These are phyloP conservation scores for Malus sieversii DNA, from an alignment of 306 rosid genomes.

Conservation along the genomic window DNA sequence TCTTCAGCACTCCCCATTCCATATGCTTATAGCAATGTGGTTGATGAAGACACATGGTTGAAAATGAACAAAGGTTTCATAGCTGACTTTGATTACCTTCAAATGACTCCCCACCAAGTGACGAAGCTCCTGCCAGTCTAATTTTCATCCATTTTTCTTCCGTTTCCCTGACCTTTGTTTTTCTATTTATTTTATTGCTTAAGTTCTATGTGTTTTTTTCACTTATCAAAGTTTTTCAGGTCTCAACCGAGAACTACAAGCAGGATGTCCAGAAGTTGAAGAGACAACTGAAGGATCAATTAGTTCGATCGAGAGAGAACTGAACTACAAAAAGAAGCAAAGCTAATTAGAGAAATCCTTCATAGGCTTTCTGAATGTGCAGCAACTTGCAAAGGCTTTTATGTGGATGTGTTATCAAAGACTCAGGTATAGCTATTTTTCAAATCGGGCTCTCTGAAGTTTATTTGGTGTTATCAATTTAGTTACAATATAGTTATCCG, in stretches of 20 bases:
- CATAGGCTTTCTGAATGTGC: conserved; percentile 39
- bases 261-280: conserved; percentile 50
- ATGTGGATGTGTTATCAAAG: conserved; percentile 49
- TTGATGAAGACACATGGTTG: conserved; percentile 82
- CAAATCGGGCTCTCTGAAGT: conserved; percentile 1
- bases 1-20: too few species aligned
- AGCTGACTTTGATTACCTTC: conserved; percentile 78
- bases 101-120: conserved; percentile 66
- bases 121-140: conserved; percentile 51
- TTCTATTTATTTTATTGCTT: too few species aligned
- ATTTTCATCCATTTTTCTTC: background rate
- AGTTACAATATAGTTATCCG: conserved; percentile 9
- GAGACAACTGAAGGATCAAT: conserved; percentile 39
- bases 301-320: conserved; percentile 23
- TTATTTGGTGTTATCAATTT: conserved; percentile 13
- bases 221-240: conserved; percentile 29
- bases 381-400: conserved; percentile 44
- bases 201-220: conserved; percentile 16
- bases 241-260: conserved; percentile 32
- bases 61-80: conserved; percentile 82
- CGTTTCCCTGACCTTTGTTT: background rate
- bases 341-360: conserved; percentile 38
- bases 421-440: conserved; percentile 45
- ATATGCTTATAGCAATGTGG: too few species aligned
- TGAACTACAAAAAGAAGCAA: conserved; percentile 48